These are phyloP conservation scores for Umbilicaria muhlenbergii DNA, from an alignment of 495 filamentous ascomycete genomes.

Conservation along the genomic window DNA sequence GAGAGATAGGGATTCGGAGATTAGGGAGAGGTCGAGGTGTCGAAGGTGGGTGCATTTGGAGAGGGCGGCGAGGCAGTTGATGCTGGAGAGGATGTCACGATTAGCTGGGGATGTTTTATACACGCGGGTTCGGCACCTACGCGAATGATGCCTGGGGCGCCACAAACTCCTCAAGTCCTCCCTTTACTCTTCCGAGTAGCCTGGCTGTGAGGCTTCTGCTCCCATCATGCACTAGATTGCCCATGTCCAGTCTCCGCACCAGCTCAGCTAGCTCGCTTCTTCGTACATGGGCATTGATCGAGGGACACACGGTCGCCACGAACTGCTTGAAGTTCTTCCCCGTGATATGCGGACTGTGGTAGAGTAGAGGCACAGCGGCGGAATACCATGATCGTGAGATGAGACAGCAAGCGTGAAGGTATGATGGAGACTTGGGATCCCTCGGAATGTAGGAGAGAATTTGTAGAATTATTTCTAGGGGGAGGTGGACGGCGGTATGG, in stretches of 20 bases:
- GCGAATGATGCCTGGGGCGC: conserved; percentile 53
- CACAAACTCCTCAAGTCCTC: conserved; percentile 40
- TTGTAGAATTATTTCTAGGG: conserved; percentile 35
- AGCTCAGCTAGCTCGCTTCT: conserved; percentile 36
- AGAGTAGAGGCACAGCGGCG: conserved; percentile 38
- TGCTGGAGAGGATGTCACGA: conserved; percentile 11
- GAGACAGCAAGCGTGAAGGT: conserved; percentile 38
- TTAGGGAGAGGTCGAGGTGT: conserved; percentile 42
- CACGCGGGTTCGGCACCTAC: conserved; percentile 16
- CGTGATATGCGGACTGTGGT: conserved; percentile 31
- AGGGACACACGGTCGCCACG: conserved; percentile 45
- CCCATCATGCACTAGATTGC: conserved; percentile 46
- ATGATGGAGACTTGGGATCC: conserved; percentile 18
- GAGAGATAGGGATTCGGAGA: conserved; percentile 37
- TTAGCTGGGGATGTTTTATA: neutral
- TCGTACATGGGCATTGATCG: conserved; percentile 37
- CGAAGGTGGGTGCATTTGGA: conserved; percentile 42
- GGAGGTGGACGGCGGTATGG: conserved; percentile 10
- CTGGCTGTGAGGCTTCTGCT: conserved; percentile 48
- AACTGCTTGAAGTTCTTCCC: conserved; percentile 43
- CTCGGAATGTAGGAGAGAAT: conserved; percentile 19
- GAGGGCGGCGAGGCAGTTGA: conserved; percentile 48
- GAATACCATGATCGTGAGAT: conserved; percentile 52
- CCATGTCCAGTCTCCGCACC: conserved; percentile 42
- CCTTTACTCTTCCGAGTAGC: conserved; percentile 42